Conservation (phyloP, 73 alveolate species). For the Tetrahymena elliotti region DNA sequence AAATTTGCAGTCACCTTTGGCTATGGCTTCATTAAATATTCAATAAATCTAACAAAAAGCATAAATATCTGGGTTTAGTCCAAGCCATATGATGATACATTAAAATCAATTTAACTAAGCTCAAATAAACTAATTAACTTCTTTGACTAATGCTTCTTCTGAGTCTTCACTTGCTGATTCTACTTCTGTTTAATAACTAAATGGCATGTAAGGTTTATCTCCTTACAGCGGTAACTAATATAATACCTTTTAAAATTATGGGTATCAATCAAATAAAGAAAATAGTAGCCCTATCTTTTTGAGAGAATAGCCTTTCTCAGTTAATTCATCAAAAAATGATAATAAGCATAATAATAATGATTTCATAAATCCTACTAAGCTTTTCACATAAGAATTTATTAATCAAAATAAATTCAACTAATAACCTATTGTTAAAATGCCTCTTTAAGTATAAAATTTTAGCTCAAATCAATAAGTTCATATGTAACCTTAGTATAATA, state of each 20-base stretch:
- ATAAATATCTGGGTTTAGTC: not conserved
- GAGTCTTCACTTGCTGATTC: not conserved
- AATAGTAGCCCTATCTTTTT: not conserved
- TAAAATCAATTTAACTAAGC: not conserved
- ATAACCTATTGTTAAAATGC: not conserved
- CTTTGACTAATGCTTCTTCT: not conserved
- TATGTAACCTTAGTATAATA: not conserved
- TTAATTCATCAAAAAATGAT: not conserved
- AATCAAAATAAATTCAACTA: not conserved
- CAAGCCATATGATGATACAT: not conserved
- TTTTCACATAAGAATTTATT: not conserved
- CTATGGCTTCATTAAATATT: not conserved
- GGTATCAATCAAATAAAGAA: not conserved
- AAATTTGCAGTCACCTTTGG: not conserved
- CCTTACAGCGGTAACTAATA: not conserved
- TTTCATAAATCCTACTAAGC: not conserved
- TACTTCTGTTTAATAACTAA: not conserved
- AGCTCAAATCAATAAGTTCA: not conserved
- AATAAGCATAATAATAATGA: not conserved
- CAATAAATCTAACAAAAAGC: not conserved
- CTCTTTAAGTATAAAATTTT: not conserved
- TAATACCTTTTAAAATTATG: not conserved
- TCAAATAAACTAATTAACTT: not conserved
- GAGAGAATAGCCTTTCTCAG: not conserved
- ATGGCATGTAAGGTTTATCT: not conserved